Base-by-base conservation (phyloP, 176 grass and related monocot genomes). In the Aegilops sharonensis region DNA sequence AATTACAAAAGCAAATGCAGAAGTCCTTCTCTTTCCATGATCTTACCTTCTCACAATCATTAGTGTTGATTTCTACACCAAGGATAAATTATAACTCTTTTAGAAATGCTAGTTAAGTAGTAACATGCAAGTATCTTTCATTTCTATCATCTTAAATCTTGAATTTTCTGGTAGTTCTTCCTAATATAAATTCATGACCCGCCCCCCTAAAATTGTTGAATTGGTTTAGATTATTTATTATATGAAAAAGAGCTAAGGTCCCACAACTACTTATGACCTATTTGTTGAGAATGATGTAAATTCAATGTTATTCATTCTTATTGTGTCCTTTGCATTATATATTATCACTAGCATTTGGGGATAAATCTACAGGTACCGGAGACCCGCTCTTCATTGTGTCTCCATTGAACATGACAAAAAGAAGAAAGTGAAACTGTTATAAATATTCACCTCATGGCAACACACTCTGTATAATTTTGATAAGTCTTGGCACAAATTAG, bases 121-220 rank as follows among this genome's bases (percentile, higher is more conserved):
- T 32, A 35, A 78, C 14, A 59, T 57, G 54, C 54, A 78, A 86
- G 0, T 34, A 39, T 68, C 3, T 68, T 78, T 68, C 52, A 68
- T 57, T 79, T n/a, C 5, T 85, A 9, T 57, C 78, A 69, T 78
- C 21, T 21, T 70, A 68, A 57, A 57, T n/a, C 14, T 79, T 70
- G 17, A 59, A 70, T 32, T 60, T 60, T 70, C 13, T 40, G 29
- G 11, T 50, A 18, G 4, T 36, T 13, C 7, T 68, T 34, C 14
- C 15, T 68, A 68, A 69, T 69, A 36, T 39, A 70, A 70, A 21
- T 11, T 21, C 17, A 70, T 69, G 14, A 69, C 21, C 20, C 21
- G 9, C 8, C 8, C 37, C 36, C 20, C 67, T 39, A 2, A 20
- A 69, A 69, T 20, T 9, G 67, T 37, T 69, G 67, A 18, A 39